phyloP scores from a whole-genome alignment of 2,329 filamentous ascomycete species.

The Aspergillus transmontanensis region DNA sequence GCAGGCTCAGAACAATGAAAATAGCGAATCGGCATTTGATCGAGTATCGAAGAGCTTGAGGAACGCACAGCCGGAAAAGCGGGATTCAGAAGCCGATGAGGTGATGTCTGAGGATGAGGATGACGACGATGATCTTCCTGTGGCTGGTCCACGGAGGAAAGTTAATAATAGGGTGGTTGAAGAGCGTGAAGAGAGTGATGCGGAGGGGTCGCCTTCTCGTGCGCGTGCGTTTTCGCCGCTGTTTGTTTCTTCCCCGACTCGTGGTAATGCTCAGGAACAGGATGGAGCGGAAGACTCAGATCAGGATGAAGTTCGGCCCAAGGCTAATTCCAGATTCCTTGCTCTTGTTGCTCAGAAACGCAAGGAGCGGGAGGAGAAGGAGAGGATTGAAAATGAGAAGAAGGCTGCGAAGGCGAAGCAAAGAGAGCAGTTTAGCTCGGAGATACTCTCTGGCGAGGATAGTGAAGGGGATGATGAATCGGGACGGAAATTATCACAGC shows the following conservation, averaged over 20 bases:
- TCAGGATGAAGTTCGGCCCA: conserved; percentile 29
- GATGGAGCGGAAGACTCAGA: conserved; percentile 20
- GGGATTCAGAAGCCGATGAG: conserved; percentile 20
- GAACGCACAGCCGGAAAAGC: conserved; percentile 17
- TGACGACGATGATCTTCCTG: conserved; percentile 38
- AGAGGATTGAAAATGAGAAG: conserved; percentile 56
- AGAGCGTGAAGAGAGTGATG: conserved; percentile 32
- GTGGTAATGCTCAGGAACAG: conserved; percentile 16
- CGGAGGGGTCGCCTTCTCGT: conserved; percentile 25
- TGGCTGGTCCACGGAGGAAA: conserved; percentile 31
- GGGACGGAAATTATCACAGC: conserved; percentile 68
- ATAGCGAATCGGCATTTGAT: conserved; percentile 38
- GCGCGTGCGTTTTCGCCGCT: conserved; percentile 42
- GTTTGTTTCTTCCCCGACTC: conserved; percentile 45
- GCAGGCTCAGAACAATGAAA: conserved; percentile 43
- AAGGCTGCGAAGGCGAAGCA: conserved; percentile 37
- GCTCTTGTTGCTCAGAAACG: conserved; percentile 74
- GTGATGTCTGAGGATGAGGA: conserved; percentile 25
- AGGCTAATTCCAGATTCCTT: conserved; percentile 63
- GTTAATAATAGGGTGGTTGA: conserved; percentile 32
- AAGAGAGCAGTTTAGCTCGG: conserved; percentile 37
- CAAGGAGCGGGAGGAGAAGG: conserved; percentile 68
- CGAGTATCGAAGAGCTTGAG: conserved; percentile 38
- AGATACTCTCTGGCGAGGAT: conserved; percentile 54
- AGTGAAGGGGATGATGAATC: conserved; percentile 65